Base-by-base conservation (phyloP, 108 stramenopile species). In the Cylindrotheca closterium region DNA sequence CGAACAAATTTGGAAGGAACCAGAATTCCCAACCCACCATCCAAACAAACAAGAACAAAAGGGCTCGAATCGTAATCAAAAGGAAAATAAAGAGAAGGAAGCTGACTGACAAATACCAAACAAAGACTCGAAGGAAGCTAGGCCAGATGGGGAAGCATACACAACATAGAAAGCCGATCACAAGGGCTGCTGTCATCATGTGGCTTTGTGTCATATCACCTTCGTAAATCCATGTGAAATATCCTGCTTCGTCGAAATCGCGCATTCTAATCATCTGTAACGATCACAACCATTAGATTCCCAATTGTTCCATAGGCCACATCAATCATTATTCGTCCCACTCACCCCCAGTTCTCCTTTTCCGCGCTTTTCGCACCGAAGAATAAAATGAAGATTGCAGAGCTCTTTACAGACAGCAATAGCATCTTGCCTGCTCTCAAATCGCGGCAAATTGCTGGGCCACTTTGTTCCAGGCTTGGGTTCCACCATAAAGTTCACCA, bases 71-170 rank as follows among this genome's bases (percentile, higher is more conserved):
- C 2, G 87, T 86, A 57, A 96, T 73, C 60, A 99, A 85, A 66
- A 85, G 80, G 61, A 96, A 84, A 69, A 97, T 96, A 75, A 96
- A 91, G 61, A 98, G 82, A 21, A 99, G 82, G 32, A 99, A 65
- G 45, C 94, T 96, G 27, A 99, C 98, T 0, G 96, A 93, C 73
- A 95, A 61, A 79, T 99, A 99, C 98, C 98, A 99, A 30, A 97
- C 90, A 51, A 89, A 96, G 25, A 97, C 96, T 79, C 96, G 96
- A 29, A 97, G 73, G 67, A 96, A 92, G 68, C 86, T 89, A 7
- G 98, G 98, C 98, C 98, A 99, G 55, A 99, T 97, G 27, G 97
- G 97, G 79, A 97, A 96, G 82, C 96, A 97, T 15, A 94, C 96
- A 75, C 96, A 95, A 60, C 82, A 86, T 18, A 99, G 80, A 71